A percentile compares a stretch with the other conserved stretches of the same genome.
phyloP scores from a whole-genome alignment of 805 yeast species.

The Metschnikowia hibisci region DNA sequence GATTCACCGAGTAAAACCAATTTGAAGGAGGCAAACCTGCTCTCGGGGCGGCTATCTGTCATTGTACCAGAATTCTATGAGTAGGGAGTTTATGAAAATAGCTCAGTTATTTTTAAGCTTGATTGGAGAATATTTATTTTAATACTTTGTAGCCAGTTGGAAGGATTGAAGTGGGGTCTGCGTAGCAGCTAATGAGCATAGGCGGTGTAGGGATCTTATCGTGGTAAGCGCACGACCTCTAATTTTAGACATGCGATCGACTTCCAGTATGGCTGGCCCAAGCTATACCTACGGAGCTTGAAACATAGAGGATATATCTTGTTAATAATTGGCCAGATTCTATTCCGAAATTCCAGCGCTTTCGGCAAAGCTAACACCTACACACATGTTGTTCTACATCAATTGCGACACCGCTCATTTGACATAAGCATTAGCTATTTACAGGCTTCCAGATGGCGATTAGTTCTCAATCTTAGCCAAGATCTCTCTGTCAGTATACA shows the following conservation, averaged over 20 bases:
- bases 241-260: background rate
- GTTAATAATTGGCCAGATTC: too few relatives aligned
- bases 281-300: background rate
- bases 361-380: too few relatives aligned
- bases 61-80: background rate
- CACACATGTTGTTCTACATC: background rate
- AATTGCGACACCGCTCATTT: background rate
- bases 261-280: too few relatives aligned
- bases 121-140: too few relatives aligned
- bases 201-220: slow-evolving; percentile 3
- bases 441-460: slow-evolving; percentile 4
- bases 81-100: too few relatives aligned
- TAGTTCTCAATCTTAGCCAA: slow-evolving; percentile 78
- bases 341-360: too few relatives aligned
- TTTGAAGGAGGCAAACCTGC: slow-evolving; percentile 59
- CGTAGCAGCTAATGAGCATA: slow-evolving; percentile 2
- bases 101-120: too few relatives aligned
- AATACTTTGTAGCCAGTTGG: background rate
- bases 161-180: background rate
- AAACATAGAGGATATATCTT: too few relatives aligned
- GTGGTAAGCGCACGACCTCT: slow-evolving; percentile 10
- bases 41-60: slow-evolving; percentile 9
- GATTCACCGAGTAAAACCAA: slow-evolving; percentile 94
- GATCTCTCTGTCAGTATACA: slow-evolving; percentile 92
- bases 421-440: slow-evolving; percentile 4